phyloP scores from a whole-genome alignment of 306 rosid species.

The Echinosophora koreensis region DNA sequence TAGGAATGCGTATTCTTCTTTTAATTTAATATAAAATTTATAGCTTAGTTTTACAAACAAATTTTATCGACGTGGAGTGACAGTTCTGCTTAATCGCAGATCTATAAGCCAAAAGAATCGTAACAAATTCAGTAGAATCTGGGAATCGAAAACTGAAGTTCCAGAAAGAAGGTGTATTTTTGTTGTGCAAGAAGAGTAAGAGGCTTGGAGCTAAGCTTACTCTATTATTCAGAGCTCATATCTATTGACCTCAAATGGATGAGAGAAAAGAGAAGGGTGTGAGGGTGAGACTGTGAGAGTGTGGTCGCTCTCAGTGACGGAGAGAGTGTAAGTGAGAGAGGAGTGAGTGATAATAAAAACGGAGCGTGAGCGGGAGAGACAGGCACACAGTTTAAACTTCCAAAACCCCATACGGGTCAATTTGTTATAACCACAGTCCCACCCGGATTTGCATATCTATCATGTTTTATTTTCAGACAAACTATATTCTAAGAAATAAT shows the following conservation, averaged over 20 bases:
- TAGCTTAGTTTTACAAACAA: neutral
- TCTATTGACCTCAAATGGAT: too few relatives aligned
- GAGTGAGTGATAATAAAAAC: neutral
- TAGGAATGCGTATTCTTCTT: too few relatives aligned
- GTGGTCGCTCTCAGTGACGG: neutral
- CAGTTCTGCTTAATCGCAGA: conserved; percentile 20
- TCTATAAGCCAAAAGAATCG: neutral
- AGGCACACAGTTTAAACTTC: neutral
- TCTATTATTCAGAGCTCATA: neutral
- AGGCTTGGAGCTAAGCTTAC: neutral
- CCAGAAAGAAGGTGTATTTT: neutral
- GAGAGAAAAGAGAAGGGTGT: neutral
- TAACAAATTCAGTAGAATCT: neutral
- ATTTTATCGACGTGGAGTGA: neutral
- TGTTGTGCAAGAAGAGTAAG: too few relatives aligned
- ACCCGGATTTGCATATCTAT: too few relatives aligned
- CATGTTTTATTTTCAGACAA: too few relatives aligned
- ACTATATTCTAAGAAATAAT: too few relatives aligned
- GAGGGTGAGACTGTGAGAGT: neutral
- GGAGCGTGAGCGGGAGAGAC: conserved; percentile 20
- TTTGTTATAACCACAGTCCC: neutral
- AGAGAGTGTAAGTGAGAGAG: neutral
- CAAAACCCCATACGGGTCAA: neutral
- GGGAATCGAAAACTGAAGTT: neutral
- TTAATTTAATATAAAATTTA: too few relatives aligned